phyloP scores from a whole-genome alignment of 257 asterid genomes.

The Forsythia viridissima region DNA sequence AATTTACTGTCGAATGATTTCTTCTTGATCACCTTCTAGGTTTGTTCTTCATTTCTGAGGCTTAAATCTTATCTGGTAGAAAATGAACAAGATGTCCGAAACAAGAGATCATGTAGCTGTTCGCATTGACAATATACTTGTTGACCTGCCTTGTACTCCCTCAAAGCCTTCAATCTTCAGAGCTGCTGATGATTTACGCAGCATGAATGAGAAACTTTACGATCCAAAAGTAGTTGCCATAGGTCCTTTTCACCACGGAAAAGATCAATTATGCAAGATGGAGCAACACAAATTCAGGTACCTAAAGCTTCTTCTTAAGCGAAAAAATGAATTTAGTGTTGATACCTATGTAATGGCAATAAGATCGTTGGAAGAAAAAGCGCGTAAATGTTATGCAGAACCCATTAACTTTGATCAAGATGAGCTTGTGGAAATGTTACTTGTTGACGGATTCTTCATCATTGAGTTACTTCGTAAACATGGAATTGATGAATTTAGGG shows the following conservation, averaged over 20 bases:
- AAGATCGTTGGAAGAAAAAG: slow-evolving; percentile 21
- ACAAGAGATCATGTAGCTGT: neutral
- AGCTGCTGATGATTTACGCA: slow-evolving; percentile 19
- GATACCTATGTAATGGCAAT: slow-evolving; percentile 29
- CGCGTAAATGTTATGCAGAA: slow-evolving; percentile 36
- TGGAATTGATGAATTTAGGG: neutral
- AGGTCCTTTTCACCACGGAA: slow-evolving; percentile 46
- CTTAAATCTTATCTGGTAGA: neutral
- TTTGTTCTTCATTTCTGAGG: neutral
- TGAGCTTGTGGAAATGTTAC: slow-evolving; percentile 35
- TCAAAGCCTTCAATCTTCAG: slow-evolving; percentile 10
- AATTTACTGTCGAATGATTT: too few relatives aligned
- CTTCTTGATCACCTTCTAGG: neutral
- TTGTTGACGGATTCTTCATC: slow-evolving; percentile 44
- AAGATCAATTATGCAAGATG: slow-evolving; percentile 27
- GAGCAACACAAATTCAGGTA: slow-evolving; percentile 38
- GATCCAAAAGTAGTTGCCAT: slow-evolving; percentile 39
- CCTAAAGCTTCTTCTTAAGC: slow-evolving; percentile 28
- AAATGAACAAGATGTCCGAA: neutral
- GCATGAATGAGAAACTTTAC: slow-evolving; percentile 29
- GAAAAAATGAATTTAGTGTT: slow-evolving; percentile 18
- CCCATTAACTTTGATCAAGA: slow-evolving; percentile 7
- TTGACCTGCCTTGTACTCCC: neutral
- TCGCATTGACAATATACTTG: neutral
- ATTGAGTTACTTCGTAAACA: slow-evolving; percentile 27